These are phyloP conservation scores for Fusarium chuoi DNA, from an alignment of 2,329 filamentous ascomycete genomes.

Conservation along the genomic window DNA sequence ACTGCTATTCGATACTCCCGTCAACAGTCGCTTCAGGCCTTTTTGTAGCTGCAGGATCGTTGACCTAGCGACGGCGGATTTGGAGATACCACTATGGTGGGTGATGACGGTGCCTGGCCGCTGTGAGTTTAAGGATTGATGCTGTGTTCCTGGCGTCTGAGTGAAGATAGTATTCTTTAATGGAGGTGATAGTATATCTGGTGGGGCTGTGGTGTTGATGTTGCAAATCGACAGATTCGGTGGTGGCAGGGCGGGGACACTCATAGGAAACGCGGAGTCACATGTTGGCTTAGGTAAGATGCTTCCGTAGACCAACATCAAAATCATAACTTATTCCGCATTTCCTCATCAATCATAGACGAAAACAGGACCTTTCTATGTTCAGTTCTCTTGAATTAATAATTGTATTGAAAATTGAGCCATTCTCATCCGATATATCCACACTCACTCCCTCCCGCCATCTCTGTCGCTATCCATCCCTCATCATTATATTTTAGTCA, in stretches of 20 bases:
- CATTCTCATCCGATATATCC: not conserved
- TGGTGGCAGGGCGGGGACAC: not conserved
- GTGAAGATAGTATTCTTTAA: not conserved
- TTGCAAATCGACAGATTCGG: not conserved
- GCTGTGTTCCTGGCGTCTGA: fast-evolving
- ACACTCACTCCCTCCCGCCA: no score
- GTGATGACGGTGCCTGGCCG: not conserved
- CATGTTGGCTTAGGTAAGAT: not conserved
- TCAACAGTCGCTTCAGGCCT: not conserved
- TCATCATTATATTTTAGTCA: not conserved
- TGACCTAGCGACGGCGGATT: not conserved
- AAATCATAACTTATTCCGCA: not conserved
- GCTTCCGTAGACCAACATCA: not conserved
- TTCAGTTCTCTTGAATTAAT: fast-evolving
- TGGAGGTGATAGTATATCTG: not conserved
- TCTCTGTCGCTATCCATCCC: no score
- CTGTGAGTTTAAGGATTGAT: not conserved
- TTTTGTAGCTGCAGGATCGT: not conserved
- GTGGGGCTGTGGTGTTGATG: not conserved
- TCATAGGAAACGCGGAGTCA: not conserved
- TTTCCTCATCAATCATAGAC: not conserved
- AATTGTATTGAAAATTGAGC: not conserved
- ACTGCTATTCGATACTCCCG: not conserved
- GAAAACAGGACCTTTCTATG: fast-evolving
- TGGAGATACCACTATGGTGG: fast-evolving